Base-by-base conservation (phyloP, 2,329 filamentous ascomycete genomes). In the Sporothrix humicola region DNA sequence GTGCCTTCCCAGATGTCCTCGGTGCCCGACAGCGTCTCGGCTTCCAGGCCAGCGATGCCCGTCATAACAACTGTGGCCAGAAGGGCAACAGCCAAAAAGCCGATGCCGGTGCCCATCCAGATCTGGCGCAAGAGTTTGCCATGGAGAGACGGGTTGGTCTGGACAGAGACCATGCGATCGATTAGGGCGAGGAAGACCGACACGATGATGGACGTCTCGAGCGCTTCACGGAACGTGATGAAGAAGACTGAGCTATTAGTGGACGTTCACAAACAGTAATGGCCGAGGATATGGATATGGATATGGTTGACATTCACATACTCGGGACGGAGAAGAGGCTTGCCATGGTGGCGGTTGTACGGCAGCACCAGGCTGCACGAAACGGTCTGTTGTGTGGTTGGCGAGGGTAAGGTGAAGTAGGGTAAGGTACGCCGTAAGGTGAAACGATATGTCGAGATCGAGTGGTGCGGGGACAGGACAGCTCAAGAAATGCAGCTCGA, bases 121-220 rank as follows among this genome's bases (percentile, higher is more conserved):
- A 92, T 84, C 85, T 97, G 97, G 71, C 96, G 74, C 84, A 89
- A 85, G 7, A 95, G 85, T 75, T 86, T 87, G 81, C 91, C 94
- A 83, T 93, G 92, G 1, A 91, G 84, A 1, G 78, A 79, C 6
- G 82, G 82, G 83, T 94, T 90, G 73, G 86, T 82, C 71, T 90
- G 85, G 20, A 90, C 88, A 0, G 89, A 89, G 73, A 85, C 84
- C 59, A 97, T 93, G 81, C 96, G 92, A 81, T 95, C 95, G 73
- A 97, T 84, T 79, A 95, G 96, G n/a, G 93, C 89, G 52, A 97
- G 87, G 56, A 97, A 85, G 20, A 97, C 91, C 0, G 94, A 95
- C 75, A 97, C 91, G 78, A 97, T 93, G 79, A 97, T 94, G 79
- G 88, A 91, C 0, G 92, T 92, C 84, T 97, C 94, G 61, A 97